Base-by-base conservation (phyloP, 306 rosid species). In the Lupinus albus region DNA sequence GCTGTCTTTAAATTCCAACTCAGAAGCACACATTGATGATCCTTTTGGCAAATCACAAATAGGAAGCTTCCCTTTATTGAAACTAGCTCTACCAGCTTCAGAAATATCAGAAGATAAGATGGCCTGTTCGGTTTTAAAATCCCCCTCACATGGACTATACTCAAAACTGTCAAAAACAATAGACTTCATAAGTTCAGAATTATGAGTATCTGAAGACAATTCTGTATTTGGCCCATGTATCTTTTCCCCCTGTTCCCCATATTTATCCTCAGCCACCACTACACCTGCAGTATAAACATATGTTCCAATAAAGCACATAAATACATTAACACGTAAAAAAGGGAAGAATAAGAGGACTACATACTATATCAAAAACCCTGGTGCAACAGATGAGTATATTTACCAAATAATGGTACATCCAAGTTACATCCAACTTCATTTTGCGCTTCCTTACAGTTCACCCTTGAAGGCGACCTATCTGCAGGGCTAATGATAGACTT, bases 131-230 rank as follows among this genome's bases (percentile, higher is more conserved):
- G 70, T 58, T 17, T 45, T 64, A 70, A 47, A 72, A 70, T 83
- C 81, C 68, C 60, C 79, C 68, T 63, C 79, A 51, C 58, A 64
- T 68, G 68, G 82, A 65, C 72, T 73, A 53, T 68, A 78, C 49
- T 83, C 84, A 17, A 67, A 79, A 75, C 84, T 86, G 72, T 82
- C 81, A 35, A 48, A 81, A 75, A 80, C 57, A 51, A 81, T 61
- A 51, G 61, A 55, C 70, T 75, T 78, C 49, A 67, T n/a, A 66
- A 47, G 72, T 70, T 70, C 79, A 72, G 68, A 45, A 75, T 64
- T 66, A 57, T 67, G 73, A 55, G 55, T 67, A 66, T 51, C 28
- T 32, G 73, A 78, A 80, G 28, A 45, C 16, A 42, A 12, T 45
- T 75, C 70, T 15, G 21, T 64, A 67, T 18, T 18, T 46, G 54